Conservation (phyloP, 495 filamentous ascomycete genomes). For the Neohortaea acidophila region DNA sequence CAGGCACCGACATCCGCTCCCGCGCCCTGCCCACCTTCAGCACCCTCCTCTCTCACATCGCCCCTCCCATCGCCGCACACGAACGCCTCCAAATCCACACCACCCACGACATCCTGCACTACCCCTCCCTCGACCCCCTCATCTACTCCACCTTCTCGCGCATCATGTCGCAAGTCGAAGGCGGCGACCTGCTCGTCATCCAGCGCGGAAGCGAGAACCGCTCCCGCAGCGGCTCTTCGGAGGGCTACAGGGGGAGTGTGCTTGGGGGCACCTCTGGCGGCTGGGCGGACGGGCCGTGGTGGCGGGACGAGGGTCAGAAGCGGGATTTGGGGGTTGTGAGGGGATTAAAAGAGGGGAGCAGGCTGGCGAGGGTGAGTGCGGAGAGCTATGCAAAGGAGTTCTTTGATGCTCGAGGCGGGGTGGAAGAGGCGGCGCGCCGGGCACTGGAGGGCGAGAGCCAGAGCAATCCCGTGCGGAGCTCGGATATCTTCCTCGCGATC, state of each 20-base stretch:
- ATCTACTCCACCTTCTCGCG: slow-evolving; percentile 87
- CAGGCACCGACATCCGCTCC: slow-evolving; percentile 78
- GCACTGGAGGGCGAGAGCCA: slow-evolving; percentile 61
- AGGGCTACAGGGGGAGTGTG: slow-evolving; percentile 40
- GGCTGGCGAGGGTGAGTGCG: slow-evolving; percentile 72
- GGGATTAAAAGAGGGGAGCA: slow-evolving; percentile 73
- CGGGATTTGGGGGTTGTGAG: slow-evolving; percentile 67
- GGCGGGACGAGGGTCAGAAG: slow-evolving; percentile 51
- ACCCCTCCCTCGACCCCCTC: slow-evolving; percentile 85
- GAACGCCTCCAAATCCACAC: slow-evolving; percentile 97
- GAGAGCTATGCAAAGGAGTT: slow-evolving; percentile 78
- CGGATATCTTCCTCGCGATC: slow-evolving; percentile 86
- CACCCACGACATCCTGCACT: slow-evolving; percentile 85
- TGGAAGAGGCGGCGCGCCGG: slow-evolving; percentile 63
- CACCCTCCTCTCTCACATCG: slow-evolving; percentile 82
- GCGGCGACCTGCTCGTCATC: slow-evolving; percentile 90
- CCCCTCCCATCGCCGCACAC: slow-evolving; percentile 91
- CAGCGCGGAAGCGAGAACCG: slow-evolving; percentile 70
- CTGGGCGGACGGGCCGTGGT: slow-evolving; percentile 94
- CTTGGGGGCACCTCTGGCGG: slow-evolving; percentile 26
- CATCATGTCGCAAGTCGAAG: slow-evolving; percentile 97
- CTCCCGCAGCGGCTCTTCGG: slow-evolving; percentile 45
- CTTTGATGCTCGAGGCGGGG: slow-evolving; percentile 56
- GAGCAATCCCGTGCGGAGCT: slow-evolving; percentile 76
- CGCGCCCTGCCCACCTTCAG: slow-evolving; percentile 90